phyloP scores from a whole-genome alignment of 192 early-diverging fungal genomes.

The Mortierella hygrophila region DNA sequence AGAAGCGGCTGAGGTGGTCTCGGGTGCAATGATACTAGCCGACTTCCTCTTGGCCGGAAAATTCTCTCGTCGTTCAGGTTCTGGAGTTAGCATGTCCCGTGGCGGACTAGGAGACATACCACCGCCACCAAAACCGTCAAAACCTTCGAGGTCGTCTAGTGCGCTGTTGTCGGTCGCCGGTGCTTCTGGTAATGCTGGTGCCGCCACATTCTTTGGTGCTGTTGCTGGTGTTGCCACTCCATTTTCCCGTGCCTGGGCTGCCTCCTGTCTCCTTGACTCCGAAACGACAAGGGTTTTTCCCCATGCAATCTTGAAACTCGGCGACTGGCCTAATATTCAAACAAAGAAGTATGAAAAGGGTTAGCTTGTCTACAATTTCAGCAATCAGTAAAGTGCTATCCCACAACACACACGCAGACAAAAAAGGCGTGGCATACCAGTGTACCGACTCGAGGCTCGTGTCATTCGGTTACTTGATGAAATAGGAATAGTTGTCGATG shows the following conservation, averaged over 20 bases:
- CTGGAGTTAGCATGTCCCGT: not conserved
- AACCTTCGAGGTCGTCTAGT: not conserved
- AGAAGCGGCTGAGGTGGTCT: not conserved
- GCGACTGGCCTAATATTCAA: slow-evolving; percentile 11
- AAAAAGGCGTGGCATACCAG: slow-evolving; percentile 16
- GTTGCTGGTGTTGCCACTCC: not conserved
- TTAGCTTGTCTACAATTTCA: not conserved
- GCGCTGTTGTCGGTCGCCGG: not conserved
- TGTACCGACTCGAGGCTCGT: slow-evolving; percentile 14
- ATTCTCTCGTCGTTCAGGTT: not conserved
- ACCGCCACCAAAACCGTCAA: not conserved
- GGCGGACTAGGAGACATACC: slow-evolving; percentile 3
- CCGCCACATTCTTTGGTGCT: not conserved
- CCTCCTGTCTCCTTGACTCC: not conserved
- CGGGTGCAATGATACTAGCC: not conserved
- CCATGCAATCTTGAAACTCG: slow-evolving; percentile 24
- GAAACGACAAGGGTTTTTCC: slow-evolving; percentile 9
- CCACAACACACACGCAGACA: not conserved
- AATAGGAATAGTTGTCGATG: not conserved
- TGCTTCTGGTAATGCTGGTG: not conserved
- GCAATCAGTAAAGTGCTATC: not conserved
- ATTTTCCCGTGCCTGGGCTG: not conserved
- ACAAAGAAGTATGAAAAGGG: not conserved
- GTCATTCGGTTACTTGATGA: slow-evolving; percentile 1
- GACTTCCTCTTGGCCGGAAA: not conserved